Evolutionary conservation across 306 rosid genomes (phyloP).

Genomic region (Pterocarpus santalinus): DNA sequence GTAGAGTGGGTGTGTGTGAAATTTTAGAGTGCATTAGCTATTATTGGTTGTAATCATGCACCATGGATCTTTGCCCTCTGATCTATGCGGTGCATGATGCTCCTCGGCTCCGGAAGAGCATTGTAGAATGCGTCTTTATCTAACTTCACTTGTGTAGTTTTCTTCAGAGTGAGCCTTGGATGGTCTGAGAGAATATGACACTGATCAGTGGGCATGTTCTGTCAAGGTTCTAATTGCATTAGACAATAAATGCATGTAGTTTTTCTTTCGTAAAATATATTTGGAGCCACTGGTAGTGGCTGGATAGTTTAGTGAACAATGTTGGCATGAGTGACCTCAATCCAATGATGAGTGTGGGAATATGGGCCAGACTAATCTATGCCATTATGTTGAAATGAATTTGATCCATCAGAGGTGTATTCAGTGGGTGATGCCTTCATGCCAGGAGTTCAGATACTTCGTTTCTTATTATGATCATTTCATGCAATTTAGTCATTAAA

Average conservation of each 20-base stretch:
- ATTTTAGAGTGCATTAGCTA: too few species aligned
- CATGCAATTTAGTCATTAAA: background rate
- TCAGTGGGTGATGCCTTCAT: background rate
- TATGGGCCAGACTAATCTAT: too few species aligned
- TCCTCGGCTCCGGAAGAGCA: too few species aligned
- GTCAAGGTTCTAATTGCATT: background rate
- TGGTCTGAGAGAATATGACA: background rate
- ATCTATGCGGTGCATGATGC: too few species aligned
- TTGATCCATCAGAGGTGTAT: conserved; percentile 5
- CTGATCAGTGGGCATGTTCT: background rate
- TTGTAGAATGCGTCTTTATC: background rate
- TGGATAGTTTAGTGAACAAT: background rate
- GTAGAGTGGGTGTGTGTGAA: too few species aligned
- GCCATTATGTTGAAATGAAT: conserved; percentile 29
- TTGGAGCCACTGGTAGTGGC: background rate
- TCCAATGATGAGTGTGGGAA: background rate
- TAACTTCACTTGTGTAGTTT: conserved; percentile 4
- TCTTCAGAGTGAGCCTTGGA: conserved; percentile 1
- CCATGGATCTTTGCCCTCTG: too few species aligned
- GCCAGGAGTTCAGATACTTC: background rate
- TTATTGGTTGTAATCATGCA: too few species aligned
- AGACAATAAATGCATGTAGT: background rate
- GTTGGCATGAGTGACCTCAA: background rate
- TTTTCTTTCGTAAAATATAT: conserved; percentile 1
- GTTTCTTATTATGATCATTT: background rate